A percentile compares a stretch with the other conserved stretches of the same genome.
phyloP scores from a whole-genome alignment of 1,139 yeast genomes.

The Saccharomyces pastorianus region DNA sequence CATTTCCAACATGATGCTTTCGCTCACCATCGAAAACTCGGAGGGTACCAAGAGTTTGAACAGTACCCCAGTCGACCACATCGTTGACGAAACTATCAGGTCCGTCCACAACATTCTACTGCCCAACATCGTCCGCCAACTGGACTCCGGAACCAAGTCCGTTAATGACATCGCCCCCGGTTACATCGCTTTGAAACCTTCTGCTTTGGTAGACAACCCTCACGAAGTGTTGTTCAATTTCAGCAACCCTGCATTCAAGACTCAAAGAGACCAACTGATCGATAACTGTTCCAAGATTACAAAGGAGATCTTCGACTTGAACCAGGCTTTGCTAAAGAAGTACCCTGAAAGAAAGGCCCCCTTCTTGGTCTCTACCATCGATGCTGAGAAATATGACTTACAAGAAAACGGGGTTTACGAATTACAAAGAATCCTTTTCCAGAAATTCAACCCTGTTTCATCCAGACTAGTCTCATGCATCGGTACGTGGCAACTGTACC shows the following conservation, averaged over 20 bases:
- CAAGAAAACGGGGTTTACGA: conserved; percentile 83
- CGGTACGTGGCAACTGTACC: conserved; percentile 91
- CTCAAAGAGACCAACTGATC: conserved; percentile 53
- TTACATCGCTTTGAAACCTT: conserved; percentile 86
- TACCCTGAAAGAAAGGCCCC: conserved; percentile 72
- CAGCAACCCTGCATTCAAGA: conserved; percentile 44
- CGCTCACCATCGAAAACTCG: conserved; percentile 88
- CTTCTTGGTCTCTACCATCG: conserved; percentile 78
- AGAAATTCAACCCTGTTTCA: conserved; percentile 57
- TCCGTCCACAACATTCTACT: conserved; percentile 65
- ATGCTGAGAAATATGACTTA: conserved; percentile 83
- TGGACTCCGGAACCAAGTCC: conserved; percentile 24
- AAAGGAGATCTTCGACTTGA: conserved; percentile 49
- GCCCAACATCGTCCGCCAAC: conserved; percentile 54
- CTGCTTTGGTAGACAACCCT: conserved; percentile 76
- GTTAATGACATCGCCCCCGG: conserved; percentile 69
- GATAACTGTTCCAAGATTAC: conserved; percentile 55
- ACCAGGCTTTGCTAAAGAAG: conserved; percentile 38
- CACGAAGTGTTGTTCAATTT: conserved; percentile 63
- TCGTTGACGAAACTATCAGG: conserved; percentile 56
- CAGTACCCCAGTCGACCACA: conserved; percentile 44
- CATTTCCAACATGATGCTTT: conserved; percentile 87
- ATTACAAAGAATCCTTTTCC: conserved; percentile 74
- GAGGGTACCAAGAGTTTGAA: conserved; percentile 55
- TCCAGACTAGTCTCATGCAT: conserved; percentile 56